phyloP scores from a whole-genome alignment of 257 asterid species.

The Solanum tarijense region DNA sequence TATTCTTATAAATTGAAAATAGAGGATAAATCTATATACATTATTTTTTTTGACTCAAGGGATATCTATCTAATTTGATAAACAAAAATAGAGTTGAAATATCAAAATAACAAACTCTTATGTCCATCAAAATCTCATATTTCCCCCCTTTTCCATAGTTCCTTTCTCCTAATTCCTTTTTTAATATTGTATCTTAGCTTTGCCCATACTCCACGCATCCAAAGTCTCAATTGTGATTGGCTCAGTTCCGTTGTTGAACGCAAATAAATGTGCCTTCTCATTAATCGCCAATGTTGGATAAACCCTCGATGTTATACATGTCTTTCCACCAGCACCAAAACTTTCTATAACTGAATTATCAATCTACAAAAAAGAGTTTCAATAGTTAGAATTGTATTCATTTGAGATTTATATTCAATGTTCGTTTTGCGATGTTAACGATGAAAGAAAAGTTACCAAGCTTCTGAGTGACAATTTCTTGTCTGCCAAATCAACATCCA shows the following conservation, averaged over 20 bases:
- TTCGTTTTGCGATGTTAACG: not conserved
- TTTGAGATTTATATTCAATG: not conserved
- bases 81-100: not conserved
- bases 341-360: slow-evolving; percentile 14
- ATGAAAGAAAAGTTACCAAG: not conserved
- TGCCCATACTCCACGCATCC: not conserved
- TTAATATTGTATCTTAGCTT: not conserved
- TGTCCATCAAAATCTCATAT: not conserved
- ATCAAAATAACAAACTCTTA: not conserved
- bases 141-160: not conserved
- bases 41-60: not conserved
- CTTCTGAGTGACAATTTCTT: slow-evolving; percentile 6
- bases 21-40: not conserved
- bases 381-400: too few species aligned
- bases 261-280: not conserved
- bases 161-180: not conserved
- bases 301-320: not conserved
- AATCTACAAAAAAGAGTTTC: not conserved
- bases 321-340: slow-evolving; percentile 6
- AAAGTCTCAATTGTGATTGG: not conserved
- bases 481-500: slow-evolving; percentile 1
- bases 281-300: not conserved
- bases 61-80: not conserved
- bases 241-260: not conserved
- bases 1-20: not conserved